Evolutionary conservation across 805 yeast species (phyloP).

Genomic region (Starmerella riodocensis): DNA sequence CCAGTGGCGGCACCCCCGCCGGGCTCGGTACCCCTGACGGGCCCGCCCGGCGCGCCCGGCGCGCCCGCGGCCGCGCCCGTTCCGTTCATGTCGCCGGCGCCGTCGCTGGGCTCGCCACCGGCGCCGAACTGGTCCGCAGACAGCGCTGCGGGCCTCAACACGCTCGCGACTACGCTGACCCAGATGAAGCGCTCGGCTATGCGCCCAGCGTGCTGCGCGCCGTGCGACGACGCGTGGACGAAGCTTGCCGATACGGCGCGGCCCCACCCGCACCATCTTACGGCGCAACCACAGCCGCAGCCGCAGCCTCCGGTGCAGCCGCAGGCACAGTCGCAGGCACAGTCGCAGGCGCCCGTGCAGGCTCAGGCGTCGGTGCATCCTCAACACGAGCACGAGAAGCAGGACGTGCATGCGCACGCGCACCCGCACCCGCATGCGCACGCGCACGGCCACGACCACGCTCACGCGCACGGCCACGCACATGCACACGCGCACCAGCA

Average conservation of each 20-base stretch:
- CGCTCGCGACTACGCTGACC: constrained; percentile 6
- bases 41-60: neutral
- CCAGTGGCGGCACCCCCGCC: neutral
- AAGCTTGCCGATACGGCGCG: too few relatives aligned
- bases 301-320: too few relatives aligned
- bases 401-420: neutral
- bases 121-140: neutral
- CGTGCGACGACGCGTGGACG: too few relatives aligned
- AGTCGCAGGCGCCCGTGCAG: too few relatives aligned
- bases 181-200: constrained; percentile 3
- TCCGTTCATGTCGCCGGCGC: neutral
- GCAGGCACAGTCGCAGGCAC: too few relatives aligned
- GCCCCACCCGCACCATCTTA: too few relatives aligned
- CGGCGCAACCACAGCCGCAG: too few relatives aligned
- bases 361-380: too few relatives aligned
- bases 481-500: neutral
- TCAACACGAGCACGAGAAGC: too few relatives aligned
- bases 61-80: neutral
- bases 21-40: neutral
- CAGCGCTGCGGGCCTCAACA: neutral
- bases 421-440: neutral
- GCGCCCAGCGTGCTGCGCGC: too few relatives aligned
- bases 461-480: too few relatives aligned
- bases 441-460: neutral
- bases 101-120: neutral